Evolutionary conservation across 495 filamentous ascomycete genomes (phyloP).

Genomic region (Parmelia sp.): DNA sequence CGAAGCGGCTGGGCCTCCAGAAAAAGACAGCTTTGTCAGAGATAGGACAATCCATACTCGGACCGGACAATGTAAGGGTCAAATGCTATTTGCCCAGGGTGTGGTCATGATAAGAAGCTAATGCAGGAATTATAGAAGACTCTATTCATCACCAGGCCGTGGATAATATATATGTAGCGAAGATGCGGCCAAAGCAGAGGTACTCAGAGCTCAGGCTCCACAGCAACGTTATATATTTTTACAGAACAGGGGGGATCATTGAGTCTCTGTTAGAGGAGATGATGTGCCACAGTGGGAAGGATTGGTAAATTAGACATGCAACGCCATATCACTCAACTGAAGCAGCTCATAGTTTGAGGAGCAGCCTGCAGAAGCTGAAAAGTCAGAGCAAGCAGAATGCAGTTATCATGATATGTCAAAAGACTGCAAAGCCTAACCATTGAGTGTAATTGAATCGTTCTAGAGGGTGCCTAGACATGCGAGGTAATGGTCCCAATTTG

Average conservation of each 20-base stretch:
- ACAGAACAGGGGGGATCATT: neutral
- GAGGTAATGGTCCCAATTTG: neutral
- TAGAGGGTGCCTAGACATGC: neutral
- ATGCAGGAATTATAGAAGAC: neutral
- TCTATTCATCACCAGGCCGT: neutral
- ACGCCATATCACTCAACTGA: neutral
- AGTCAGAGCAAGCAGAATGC: neutral
- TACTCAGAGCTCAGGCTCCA: neutral
- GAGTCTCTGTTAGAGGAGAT: neutral
- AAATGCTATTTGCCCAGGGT: neutral
- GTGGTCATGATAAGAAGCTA: no score
- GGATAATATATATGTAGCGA: neutral
- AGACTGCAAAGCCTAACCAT: neutral
- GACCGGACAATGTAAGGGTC: neutral
- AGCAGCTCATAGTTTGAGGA: neutral
- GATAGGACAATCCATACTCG: neutral
- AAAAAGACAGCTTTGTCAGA: neutral
- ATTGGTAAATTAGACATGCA: neutral
- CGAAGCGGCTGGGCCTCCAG: neutral
- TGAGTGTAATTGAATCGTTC: neutral
- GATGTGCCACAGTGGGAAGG: neutral
- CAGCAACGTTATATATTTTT: neutral
- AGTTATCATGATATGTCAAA: neutral
- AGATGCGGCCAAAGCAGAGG: neutral
- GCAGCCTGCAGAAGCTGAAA: neutral